Evolutionary conservation across 2,329 filamentous ascomycete species (phyloP).

Genomic region (Aspergillus sp.): DNA sequence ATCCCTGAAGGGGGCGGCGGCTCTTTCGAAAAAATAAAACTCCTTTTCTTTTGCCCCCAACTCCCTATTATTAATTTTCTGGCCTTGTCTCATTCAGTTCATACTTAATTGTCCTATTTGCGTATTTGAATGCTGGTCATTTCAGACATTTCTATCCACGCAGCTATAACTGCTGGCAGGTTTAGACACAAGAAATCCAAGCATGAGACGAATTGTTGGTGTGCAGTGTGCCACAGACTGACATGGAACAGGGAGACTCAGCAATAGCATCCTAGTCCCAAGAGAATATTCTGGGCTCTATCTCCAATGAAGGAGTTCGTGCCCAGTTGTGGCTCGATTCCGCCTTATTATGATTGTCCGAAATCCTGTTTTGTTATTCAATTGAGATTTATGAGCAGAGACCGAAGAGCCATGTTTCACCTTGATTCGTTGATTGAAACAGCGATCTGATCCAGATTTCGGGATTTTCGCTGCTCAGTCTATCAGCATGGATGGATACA

Average conservation of each 20-base stretch:
- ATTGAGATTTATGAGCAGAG: neutral
- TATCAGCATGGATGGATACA: neutral
- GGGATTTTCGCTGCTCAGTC: neutral
- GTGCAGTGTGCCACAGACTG: neutral
- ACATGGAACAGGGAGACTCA: neutral
- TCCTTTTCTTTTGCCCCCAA: neutral
- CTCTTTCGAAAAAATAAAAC: neutral
- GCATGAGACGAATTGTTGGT: neutral
- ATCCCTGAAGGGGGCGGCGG: conserved; percentile 13
- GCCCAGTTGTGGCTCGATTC: neutral
- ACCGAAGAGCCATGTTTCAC: neutral
- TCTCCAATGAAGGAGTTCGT: neutral
- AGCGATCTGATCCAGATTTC: neutral
- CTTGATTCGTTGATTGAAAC: neutral
- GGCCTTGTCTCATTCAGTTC: neutral
- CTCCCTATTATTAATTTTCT: neutral
- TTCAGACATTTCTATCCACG: neutral
- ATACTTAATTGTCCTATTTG: too few relatives aligned
- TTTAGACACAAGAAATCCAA: neutral
- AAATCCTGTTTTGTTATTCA: neutral
- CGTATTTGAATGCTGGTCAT: neutral
- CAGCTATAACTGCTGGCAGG: neutral
- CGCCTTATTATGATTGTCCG: neutral
- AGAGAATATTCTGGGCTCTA: neutral
- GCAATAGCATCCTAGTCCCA: neutral